Base-by-base conservation (phyloP, 345 rosid species). In the Passiflora organensis region DNA sequence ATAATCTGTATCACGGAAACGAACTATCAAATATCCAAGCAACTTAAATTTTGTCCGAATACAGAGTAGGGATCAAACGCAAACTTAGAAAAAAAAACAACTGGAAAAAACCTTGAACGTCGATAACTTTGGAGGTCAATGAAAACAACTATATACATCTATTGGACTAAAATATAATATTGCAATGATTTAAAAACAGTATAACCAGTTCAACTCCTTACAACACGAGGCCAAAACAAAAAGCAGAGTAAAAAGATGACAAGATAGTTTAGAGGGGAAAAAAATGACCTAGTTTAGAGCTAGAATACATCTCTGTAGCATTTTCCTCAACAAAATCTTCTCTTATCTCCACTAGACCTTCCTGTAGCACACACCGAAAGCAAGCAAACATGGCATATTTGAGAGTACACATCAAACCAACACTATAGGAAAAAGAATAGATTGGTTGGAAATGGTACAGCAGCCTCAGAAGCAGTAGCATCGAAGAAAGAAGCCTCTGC, bases 301-400 rank as follows among this genome's bases (percentile, higher is more conserved):
- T 68, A 67, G 79, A 68, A 28, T 18, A 42, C 48, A 5, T 66
- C 60, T 74, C 80, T 10, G 56, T 51, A 55, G 66, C 68, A 53
- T 43, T 71, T 22, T 80, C 85, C 53, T 78, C 87, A 41, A 45
- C 77, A 71, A 80, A 78, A 49, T 89, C 89, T 77, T 91, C 98
- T 58, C 78, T 82, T 62, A 93, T 93, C 83, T 89, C 99, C 61
- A 89, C 79, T 63, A 93, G 78, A 46, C 89, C 99, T 43, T 86
- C 96, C 99, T 89, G 71, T 19, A 47, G 21, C 38, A 54, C 32
- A 59, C 23, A 50, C 46, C 36, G 17, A 14, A 13, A 48, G 41
- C 28, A 48, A 41, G 25, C 17, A 45, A 28, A 28, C 34, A 8
- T 28, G 3, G 34, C 34, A 28, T 28, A 28, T 28, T 28, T 3